Conservation (phyloP, 139 green algal genomes). For the Chlamydomonas asymmetrica region DNA sequence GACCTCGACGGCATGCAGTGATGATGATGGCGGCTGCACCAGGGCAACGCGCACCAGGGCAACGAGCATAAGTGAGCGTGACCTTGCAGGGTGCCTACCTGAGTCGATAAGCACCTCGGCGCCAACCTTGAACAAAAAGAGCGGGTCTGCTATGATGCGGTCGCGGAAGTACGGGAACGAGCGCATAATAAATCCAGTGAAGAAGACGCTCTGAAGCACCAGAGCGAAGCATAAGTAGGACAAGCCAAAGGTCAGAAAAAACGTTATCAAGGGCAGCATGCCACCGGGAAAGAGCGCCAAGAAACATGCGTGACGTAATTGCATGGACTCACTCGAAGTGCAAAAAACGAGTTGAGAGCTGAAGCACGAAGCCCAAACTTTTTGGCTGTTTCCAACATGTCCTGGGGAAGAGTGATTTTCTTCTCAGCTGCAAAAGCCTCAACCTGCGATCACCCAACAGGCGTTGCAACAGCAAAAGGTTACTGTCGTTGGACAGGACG, state of each 20-base stretch:
- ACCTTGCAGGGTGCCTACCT: too few relatives aligned
- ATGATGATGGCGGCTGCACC: neutral
- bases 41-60: constrained; percentile 6
- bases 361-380: constrained; percentile 42
- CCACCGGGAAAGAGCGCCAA: too few relatives aligned
- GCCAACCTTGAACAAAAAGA: constrained; percentile 91
- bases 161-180: constrained; percentile 75
- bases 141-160: constrained; percentile 79
- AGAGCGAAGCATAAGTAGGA: neutral
- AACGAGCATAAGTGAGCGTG: too few relatives aligned
- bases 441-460: constrained; percentile 27
- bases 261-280: neutral
- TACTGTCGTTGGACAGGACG: neutral
- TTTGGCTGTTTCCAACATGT: constrained; percentile 54
- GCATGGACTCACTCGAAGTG: constrained; percentile 32
- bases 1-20: too few relatives aligned
- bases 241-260: neutral
- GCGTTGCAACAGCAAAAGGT: neutral
- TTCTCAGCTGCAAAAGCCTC: constrained; percentile 45
- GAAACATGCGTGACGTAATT: too few relatives aligned
- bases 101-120: constrained; percentile 90
- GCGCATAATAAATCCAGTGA: constrained; percentile 59
- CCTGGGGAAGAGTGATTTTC: constrained; percentile 46
- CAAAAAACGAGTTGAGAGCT: constrained; percentile 33
- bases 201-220: constrained; percentile 22